These are phyloP conservation scores for Alternaria burnsii DNA, from an alignment of 2,329 filamentous ascomycete species.

Conservation along the genomic window DNA sequence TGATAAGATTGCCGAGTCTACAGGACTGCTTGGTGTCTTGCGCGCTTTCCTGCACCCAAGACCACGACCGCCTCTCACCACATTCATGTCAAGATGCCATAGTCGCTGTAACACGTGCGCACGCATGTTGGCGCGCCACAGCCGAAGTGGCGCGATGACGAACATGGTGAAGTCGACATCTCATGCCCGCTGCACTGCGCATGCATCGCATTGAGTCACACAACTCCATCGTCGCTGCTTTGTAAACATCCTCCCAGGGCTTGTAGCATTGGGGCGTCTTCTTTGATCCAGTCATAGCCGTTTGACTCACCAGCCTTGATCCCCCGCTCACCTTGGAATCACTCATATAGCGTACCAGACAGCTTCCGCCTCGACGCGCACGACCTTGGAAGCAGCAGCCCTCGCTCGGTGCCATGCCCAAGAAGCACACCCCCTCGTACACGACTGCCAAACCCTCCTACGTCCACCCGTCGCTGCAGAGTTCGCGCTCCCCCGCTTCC, in stretches of 20 bases:
- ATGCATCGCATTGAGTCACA: constrained; percentile 13
- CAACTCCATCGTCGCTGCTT: constrained; percentile 1
- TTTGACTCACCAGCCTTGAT: constrained; percentile 19
- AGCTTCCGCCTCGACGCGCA: constrained; percentile 5
- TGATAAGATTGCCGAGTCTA: neutral
- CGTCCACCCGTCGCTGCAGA: constrained; percentile 49
- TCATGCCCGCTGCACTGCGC: neutral
- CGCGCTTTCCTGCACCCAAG: neutral
- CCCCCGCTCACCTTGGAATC: constrained; percentile 13
- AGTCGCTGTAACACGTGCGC: constrained; percentile 2
- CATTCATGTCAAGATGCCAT: neutral
- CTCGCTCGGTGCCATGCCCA: constrained; percentile 53
- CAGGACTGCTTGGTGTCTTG: neutral
- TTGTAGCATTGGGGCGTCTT: neutral
- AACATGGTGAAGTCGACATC: neutral
- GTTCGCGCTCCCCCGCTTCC: constrained; percentile 38
- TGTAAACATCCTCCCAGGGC: constrained; percentile 2
- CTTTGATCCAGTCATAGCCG: constrained; percentile 10
- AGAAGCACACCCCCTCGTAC: constrained; percentile 56
- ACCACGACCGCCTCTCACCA: neutral
- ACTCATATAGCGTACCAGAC: constrained; percentile 13
- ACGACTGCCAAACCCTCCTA: constrained; percentile 53
- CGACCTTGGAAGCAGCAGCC: neutral
- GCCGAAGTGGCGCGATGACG: constrained; percentile 17
- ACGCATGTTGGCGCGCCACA: constrained; percentile 1